Base-by-base conservation (phyloP, 495 filamentous ascomycete species). In the Aspergillus baeticus region DNA sequence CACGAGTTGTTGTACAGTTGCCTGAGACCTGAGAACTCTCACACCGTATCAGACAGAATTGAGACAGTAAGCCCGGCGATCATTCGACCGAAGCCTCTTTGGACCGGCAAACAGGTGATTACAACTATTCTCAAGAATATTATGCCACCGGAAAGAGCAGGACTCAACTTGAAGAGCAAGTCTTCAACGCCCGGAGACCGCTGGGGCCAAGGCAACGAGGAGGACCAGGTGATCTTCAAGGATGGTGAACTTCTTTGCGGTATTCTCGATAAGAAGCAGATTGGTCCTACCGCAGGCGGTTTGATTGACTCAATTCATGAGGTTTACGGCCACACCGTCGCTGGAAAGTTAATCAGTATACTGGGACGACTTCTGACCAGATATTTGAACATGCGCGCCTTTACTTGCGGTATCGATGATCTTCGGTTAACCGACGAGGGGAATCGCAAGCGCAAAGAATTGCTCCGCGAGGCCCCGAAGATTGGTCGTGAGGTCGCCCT, bases 71-170 rank as follows among this genome's bases (percentile, higher is more conserved):
- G 84, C 10, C 95, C 95, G 7, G 87, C 92, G 10, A 78, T 96
- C 36, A 76, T 90, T 56, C 95, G 91, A 70, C 95, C 95, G 2
- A 80, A 77, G 33, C 80, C 82, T 17, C 75, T 90, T 43, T 99
- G 95, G 95, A 97, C 92, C n/a, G 95, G 95, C 59, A 99, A 98
- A 75, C 95, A 99, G 68, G 78, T 99, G 14, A 88, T 98, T 57
- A 92, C 91, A 13, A 96, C 93, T 0, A 87, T 99, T 18, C 74
- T 99, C 33, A 88, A 89, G 70, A 99, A 99, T 66, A 92, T 98
- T 54, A 83, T 79, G 62, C 95, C 92, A 0, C 60, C 75, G 8
- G 77, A 83, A 57, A 88, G 88, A 59, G 84, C 87, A 45, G 91
- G 91, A 21, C 72, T 99, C 39, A 92, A 84, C 58, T 80, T 98